Evolutionary conservation across 1,284 basidiomycete genomes (phyloP).

Genomic region (Cryptococcus wingfieldii): DNA sequence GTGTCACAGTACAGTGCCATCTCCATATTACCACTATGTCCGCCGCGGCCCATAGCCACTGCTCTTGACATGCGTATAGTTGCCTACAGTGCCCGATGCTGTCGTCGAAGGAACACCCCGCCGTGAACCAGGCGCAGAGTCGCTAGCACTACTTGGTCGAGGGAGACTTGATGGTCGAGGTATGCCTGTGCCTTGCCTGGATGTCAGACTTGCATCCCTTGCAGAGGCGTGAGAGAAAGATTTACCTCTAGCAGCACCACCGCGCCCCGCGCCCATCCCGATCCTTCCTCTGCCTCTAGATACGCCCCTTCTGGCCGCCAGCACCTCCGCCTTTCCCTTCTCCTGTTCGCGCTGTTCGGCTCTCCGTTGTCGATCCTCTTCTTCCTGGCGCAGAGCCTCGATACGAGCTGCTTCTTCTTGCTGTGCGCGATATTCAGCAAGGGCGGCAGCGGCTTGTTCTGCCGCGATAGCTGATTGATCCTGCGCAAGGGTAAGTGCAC

Average conservation of each 20-base stretch:
- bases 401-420: constrained; percentile 15
- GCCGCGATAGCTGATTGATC: constrained; percentile 33
- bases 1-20: background rate
- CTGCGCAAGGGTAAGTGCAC: background rate
- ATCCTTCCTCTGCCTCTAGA: constrained; percentile 8
- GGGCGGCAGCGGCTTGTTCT: constrained; percentile 16
- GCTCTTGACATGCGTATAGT: constrained; percentile 42
- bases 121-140: constrained; percentile 15
- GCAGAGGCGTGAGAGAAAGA: too few species aligned
- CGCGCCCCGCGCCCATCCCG: constrained; percentile 6
- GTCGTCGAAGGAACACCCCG: background rate
- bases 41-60: constrained; percentile 43
- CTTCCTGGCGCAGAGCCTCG: constrained; percentile 17
- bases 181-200: constrained; percentile 11
- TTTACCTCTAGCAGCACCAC: constrained; percentile 1
- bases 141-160: constrained; percentile 1
- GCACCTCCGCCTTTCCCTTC: constrained; percentile 3
- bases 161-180: constrained; percentile 9
- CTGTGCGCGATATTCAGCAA: constrained; percentile 14
- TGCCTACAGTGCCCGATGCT: constrained; percentile 13
- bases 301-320: constrained; percentile 4
- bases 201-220: too few species aligned
- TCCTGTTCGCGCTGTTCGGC: constrained; percentile 1
- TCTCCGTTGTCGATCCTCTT: constrained; percentile 17
- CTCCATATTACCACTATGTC: background rate